A percentile compares a stretch with the other conserved stretches of the same genome.
These are phyloP conservation scores for Rhexocercosporidium sp. DNA, from an alignment of 2,329 filamentous ascomycete species.

Conservation along the genomic window DNA sequence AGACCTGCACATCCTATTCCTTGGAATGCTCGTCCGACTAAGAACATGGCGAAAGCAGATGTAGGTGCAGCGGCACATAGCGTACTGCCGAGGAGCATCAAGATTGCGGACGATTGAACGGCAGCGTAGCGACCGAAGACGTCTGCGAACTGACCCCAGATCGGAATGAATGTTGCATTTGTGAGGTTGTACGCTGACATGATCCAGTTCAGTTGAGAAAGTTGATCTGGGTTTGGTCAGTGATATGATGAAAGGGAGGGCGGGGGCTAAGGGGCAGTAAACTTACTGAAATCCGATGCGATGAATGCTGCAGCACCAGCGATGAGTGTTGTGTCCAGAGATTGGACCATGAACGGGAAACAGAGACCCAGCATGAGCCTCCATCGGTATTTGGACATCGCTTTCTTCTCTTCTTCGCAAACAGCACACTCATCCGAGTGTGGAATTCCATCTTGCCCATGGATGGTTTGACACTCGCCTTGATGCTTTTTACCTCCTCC, in stretches of 20 bases:
- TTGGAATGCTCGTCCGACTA: constrained; percentile 67
- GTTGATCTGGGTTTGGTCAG: constrained; percentile 47
- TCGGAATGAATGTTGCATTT: constrained; percentile 69
- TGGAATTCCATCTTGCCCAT: neutral
- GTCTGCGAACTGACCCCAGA: constrained; percentile 68
- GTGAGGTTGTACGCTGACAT: constrained; percentile 72
- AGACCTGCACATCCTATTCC: constrained; percentile 66
- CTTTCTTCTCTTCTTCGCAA: constrained; percentile 41
- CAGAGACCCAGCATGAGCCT: constrained; percentile 64
- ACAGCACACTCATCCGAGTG: constrained; percentile 20
- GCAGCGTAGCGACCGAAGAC: constrained; percentile 66
- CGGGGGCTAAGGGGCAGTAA: neutral
- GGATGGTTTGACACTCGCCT: neutral
- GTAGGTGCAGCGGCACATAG: constrained; percentile 63
- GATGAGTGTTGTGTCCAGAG: constrained; percentile 68
- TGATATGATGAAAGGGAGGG: neutral
- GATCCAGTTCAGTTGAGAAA: constrained; percentile 70
- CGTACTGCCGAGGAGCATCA: constrained; percentile 64
- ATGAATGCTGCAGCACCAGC: constrained; percentile 66
- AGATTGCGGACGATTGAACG: constrained; percentile 60
- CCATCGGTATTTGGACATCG: constrained; percentile 55
- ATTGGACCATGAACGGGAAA: constrained; percentile 64
- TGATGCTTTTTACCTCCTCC: neutral
- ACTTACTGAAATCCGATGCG: constrained; percentile 65
- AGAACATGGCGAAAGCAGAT: constrained; percentile 60